Evolutionary conservation across 805 yeast species (phyloP), one percentile per base, ranked within the genome.

Genomic region (Candida incommunis): DNA sequence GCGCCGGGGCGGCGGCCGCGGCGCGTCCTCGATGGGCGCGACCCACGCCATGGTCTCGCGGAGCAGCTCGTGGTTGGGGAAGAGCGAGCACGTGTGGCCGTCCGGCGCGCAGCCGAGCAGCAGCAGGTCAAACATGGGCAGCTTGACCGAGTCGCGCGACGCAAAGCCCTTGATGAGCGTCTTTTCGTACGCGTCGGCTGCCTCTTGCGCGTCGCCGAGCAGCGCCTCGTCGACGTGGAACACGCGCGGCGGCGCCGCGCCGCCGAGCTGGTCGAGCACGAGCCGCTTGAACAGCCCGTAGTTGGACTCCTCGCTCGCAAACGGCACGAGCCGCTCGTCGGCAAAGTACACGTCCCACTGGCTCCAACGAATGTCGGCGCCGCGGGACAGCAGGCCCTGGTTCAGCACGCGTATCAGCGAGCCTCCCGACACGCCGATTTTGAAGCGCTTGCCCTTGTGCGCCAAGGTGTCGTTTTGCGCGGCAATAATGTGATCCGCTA

Each of bases 31-130:
- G 50, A 88, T 75, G 55, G 75, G 64, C 7, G 88, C 76, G 46
- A 87, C 79, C 37, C 63, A 61, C 48, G 69, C 65, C 7, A 59
- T 43, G 23, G 65, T 60, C 58, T 81, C 90, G 29, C 71, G 51
- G 46, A 87, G 68, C 54, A 85, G 69, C 48, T 62, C 55, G 61
- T 86, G 95, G 31, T 81, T 87, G 11, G 96, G 96, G 74, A 87
- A 87, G 50, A 87, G 68, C 1, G 96, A 87, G 66, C 95, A 84
- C 40, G 86, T 84, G 63, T 90, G 98, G 21, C 98, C 98, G 63
- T 90, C 98, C 2, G 97, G 97, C 0, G 98, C 98, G 70, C 97
- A 90, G 22, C 98, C 98, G 48, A 92, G 70, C 52, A 92, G 68
- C 50, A 92, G 74, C 45, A 92, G 67, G 63, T 92, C 97, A 66